Conservation (phyloP, 306 rosid genomes). For the Boehmeria nivea region DNA sequence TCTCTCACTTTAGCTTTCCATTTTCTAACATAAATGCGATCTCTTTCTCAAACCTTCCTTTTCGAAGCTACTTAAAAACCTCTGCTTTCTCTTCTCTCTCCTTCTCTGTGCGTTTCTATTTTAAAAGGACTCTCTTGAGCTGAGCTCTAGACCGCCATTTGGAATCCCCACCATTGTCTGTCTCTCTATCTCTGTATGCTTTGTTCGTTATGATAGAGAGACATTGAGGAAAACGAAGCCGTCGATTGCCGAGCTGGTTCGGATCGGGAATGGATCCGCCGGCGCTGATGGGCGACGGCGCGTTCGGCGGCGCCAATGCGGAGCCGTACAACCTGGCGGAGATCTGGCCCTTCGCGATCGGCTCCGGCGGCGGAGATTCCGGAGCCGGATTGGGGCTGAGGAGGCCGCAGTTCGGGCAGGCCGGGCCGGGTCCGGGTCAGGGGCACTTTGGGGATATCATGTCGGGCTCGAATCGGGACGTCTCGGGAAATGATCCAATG, state of each 20-base stretch:
- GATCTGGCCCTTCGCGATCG: slow-evolving; percentile 73
- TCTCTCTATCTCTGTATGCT: not conserved
- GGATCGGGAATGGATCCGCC: slow-evolving; percentile 69
- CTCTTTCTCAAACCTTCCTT: slow-evolving; percentile 8
- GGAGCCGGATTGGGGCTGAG: slow-evolving; percentile 47
- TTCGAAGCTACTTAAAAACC: slow-evolving; percentile 20
- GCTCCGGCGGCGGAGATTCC: slow-evolving; percentile 26
- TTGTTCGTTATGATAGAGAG: too few species aligned
- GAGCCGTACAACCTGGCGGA: slow-evolving; percentile 50
- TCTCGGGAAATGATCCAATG: slow-evolving; percentile 28
- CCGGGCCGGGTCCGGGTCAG: too few species aligned
- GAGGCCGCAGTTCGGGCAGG: slow-evolving; percentile 36
- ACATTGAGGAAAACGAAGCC: too few species aligned
- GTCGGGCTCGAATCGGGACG: slow-evolving; percentile 33
- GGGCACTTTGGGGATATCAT: slow-evolving; percentile 38
- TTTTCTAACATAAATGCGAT: slow-evolving; percentile 12
- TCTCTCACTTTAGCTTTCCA: too few species aligned
- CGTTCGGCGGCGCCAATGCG: slow-evolving; percentile 45
- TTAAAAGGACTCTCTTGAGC: slow-evolving; percentile 1
- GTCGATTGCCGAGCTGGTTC: slow-evolving; percentile 2
- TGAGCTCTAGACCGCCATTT: not conserved
- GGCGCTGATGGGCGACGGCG: slow-evolving; percentile 37
- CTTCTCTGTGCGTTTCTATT: not conserved
- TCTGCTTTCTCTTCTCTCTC: not conserved
- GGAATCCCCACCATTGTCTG: not conserved